Evolutionary conservation across 495 filamentous ascomycete species (phyloP), one percentile per base, ranked within the genome.

Genomic region (Penicillium silybi): DNA sequence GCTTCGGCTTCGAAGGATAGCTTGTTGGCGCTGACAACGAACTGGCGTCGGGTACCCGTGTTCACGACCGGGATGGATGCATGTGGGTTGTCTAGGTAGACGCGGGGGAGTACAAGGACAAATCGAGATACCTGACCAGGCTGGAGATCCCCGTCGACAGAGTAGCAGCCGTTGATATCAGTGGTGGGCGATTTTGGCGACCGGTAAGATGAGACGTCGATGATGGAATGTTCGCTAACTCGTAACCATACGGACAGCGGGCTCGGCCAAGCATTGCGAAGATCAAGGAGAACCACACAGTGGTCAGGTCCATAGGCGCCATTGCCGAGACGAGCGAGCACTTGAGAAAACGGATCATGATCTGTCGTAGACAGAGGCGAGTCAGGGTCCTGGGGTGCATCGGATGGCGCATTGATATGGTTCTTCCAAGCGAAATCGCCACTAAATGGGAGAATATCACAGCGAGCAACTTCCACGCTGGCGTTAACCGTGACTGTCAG

Each of bases 401-500:
- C 52, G 3, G 43, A 20, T 1, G 56, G 50, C 19, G 53, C 44
- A 38, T 66, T 50, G n/a, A 59, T 50, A 40, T 60, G 48, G 42
- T 80, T 76, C 51, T 68, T 68, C 74, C 79, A 83, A 1, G 78
- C 75, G 61, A 83, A 78, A 42, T 81, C 78, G 16, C 69, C 64
- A 19, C 72, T 71, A 26, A 96, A 80, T 6, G 90, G 88, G 1
- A 95, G 65, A 32, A 95, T 76, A 64, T 96, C 90, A 57, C 88
- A 83, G 19, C 86, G 81, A 38, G 82, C 78, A 15, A 96, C 72
- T 54, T 95, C 87, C 17, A 96, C 75, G 59, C 88, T 91, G 11
- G 91, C 88, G 65, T 96, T 96, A 34, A 97, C 92, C 4, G 92
- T 96, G 18, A 96, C 79, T 0, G 88, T 90, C 44, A 97, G 69